Conservation (phyloP, 2,329 filamentous ascomycete genomes). For the Emmonsia crescens region DNA sequence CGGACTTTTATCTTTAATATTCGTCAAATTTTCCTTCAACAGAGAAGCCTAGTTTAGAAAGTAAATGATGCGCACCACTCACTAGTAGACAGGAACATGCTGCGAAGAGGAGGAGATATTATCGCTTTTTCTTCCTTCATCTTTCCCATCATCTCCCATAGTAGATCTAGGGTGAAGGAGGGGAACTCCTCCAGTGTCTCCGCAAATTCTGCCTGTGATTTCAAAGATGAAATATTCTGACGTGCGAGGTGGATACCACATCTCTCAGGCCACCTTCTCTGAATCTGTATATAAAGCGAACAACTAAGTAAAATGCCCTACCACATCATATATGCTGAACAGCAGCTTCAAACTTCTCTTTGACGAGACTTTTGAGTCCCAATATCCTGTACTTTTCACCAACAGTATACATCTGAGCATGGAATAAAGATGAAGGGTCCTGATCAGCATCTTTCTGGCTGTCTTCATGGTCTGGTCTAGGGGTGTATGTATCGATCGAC, state of each 20-base stretch:
- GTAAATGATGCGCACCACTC: not conserved
- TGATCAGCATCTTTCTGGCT: not conserved
- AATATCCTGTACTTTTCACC: not conserved
- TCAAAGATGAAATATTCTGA: not conserved
- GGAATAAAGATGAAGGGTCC: not conserved
- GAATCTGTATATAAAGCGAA: not conserved
- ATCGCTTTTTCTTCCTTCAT: not conserved
- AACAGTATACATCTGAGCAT: not conserved
- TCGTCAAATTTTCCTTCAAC: not conserved
- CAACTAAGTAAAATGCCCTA: not conserved
- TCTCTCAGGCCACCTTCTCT: not conserved
- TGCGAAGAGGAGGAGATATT: not conserved
- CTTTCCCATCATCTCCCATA: not conserved
- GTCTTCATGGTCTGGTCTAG: not conserved
- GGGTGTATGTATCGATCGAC: not conserved
- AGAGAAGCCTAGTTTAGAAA: not conserved
- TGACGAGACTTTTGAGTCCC: not conserved
- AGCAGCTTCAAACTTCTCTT: not conserved
- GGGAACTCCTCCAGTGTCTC: not conserved
- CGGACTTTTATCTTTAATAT: not conserved
- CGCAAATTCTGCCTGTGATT: not conserved
- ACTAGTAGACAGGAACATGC: not conserved
- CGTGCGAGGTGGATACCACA: not conserved
- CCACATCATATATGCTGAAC: not conserved
- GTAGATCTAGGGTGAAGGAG: not conserved